Evolutionary conservation across 257 asterid genomes (phyloP).

Genomic region (Primulina huaijiensis): DNA sequence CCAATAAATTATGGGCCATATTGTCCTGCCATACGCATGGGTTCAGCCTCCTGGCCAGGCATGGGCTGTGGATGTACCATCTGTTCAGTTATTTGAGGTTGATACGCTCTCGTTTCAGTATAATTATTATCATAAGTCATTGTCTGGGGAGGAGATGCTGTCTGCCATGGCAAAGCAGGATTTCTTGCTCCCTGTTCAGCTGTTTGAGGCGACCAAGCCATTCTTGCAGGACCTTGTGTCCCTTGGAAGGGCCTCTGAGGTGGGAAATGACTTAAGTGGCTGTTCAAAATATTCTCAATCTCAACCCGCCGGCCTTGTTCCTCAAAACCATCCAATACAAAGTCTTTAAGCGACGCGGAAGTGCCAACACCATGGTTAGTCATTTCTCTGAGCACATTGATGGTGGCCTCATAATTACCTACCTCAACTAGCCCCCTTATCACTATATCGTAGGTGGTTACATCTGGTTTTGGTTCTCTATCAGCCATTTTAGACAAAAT

Average conservation of each 20-base stretch:
- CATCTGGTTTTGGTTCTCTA: slow-evolving; percentile 84
- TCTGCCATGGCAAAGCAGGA: slow-evolving; percentile 35
- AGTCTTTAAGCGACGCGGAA: slow-evolving; percentile 53
- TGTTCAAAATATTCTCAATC: slow-evolving; percentile 49
- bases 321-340: slow-evolving; percentile 52
- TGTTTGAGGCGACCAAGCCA: slow-evolving; percentile 27
- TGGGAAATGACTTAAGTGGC: slow-evolving; percentile 25
- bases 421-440: slow-evolving; percentile 56
- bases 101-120: slow-evolving; percentile 20
- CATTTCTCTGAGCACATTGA: slow-evolving; percentile 53
- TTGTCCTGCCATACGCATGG: slow-evolving; percentile 37
- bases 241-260: slow-evolving; percentile 35
- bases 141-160: slow-evolving; percentile 21
- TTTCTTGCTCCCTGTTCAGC: slow-evolving; percentile 28
- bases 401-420: slow-evolving; percentile 43
- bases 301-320: slow-evolving; percentile 52
- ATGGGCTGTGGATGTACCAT: slow-evolving; percentile 23
- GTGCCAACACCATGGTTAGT: slow-evolving; percentile 49
- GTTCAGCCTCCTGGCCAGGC: slow-evolving; percentile 32
- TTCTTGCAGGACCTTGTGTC: slow-evolving; percentile 31
- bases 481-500: slow-evolving; percentile 65
- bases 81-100: slow-evolving; percentile 27
- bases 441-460: slow-evolving; percentile 64
- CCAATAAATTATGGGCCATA: slow-evolving; percentile 23
- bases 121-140: slow-evolving; percentile 18